These are phyloP conservation scores for Niveomyces coronatus DNA, from an alignment of 2,329 filamentous ascomycete species.

Conservation along the genomic window DNA sequence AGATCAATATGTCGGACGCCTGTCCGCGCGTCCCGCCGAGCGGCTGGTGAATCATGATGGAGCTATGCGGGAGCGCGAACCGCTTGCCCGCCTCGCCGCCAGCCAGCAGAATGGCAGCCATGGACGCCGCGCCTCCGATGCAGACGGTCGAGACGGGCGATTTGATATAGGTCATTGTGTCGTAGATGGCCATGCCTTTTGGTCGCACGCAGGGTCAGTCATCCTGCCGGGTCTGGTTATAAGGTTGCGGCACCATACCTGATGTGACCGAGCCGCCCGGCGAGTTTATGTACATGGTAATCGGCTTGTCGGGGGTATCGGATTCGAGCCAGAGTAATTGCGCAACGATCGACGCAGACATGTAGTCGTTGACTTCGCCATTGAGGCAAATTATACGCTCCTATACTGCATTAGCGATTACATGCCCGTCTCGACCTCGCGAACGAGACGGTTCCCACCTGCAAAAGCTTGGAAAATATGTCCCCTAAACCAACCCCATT, in stretches of 20 bases:
- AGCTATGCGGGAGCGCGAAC: constrained; percentile 83
- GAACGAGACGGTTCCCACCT: constrained; percentile 43
- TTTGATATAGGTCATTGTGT: constrained; percentile 96
- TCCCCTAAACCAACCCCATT: constrained; percentile 44
- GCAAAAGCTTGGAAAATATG: constrained; percentile 71
- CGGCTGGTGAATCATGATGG: constrained; percentile 96
- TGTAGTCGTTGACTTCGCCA: constrained; percentile 78
- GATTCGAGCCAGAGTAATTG: constrained; percentile 97
- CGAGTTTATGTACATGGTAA: constrained; percentile 96
- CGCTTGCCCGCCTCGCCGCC: constrained; percentile 79
- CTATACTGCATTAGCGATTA: constrained; percentile 31
- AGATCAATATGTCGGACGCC: constrained; percentile 81
- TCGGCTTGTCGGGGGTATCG: constrained; percentile 87
- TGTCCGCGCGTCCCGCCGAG: constrained; percentile 60
- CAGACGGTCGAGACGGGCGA: constrained; percentile 92
- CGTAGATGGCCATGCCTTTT: constrained; percentile 78
- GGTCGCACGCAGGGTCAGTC: background rate
- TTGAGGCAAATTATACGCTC: constrained; percentile 94
- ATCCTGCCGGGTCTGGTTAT: background rate
- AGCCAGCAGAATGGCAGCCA: constrained; percentile 82
- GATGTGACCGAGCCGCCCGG: constrained; percentile 83
- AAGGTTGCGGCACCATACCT: constrained; percentile 26
- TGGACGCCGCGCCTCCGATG: constrained; percentile 86
- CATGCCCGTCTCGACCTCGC: no score
- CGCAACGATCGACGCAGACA: constrained; percentile 88